These are phyloP conservation scores for Dactylorhiza incarnata DNA, from an alignment of 106 monocot genomes.

Conservation along the genomic window DNA sequence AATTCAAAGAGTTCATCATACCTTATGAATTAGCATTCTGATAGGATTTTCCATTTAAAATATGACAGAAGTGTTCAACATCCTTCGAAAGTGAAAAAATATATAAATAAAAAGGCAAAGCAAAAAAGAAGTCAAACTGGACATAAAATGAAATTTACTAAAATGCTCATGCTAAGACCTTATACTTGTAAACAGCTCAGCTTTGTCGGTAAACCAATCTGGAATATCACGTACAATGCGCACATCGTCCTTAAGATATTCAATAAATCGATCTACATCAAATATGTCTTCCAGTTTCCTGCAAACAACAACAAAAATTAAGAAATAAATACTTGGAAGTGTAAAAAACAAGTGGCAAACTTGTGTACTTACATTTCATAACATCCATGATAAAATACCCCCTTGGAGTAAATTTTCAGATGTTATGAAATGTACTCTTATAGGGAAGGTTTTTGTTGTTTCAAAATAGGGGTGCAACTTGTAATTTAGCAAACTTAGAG, in stretches of 20 bases:
- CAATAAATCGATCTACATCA: constrained; percentile 95
- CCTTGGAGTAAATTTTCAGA: neutral
- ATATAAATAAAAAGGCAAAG: neutral
- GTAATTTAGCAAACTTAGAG: no score
- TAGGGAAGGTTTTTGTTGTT: no score
- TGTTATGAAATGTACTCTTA: no score
- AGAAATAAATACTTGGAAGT: neutral
- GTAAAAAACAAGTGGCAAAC: neutral
- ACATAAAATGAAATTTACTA: neutral
- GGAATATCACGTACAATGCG: constrained; percentile 92
- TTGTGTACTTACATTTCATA: no score
- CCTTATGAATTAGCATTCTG: neutral
- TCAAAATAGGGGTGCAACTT: no score
- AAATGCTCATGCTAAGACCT: constrained; percentile 32
- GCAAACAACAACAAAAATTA: constrained; percentile 15
- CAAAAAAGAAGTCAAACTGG: no score
- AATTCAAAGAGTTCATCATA: neutral
- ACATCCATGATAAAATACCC: neutral
- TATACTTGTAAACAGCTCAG: constrained; percentile 91
- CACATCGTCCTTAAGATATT: constrained; percentile 97
- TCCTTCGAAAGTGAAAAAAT: neutral
- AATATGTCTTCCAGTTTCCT: constrained; percentile 99
- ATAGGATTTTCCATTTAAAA: neutral
- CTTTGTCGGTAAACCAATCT: constrained; percentile 76
- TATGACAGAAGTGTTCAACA: neutral